These are phyloP conservation scores for Rhynchosporium graminicola DNA, from an alignment of 2,329 filamentous ascomycete genomes.

Conservation along the genomic window DNA sequence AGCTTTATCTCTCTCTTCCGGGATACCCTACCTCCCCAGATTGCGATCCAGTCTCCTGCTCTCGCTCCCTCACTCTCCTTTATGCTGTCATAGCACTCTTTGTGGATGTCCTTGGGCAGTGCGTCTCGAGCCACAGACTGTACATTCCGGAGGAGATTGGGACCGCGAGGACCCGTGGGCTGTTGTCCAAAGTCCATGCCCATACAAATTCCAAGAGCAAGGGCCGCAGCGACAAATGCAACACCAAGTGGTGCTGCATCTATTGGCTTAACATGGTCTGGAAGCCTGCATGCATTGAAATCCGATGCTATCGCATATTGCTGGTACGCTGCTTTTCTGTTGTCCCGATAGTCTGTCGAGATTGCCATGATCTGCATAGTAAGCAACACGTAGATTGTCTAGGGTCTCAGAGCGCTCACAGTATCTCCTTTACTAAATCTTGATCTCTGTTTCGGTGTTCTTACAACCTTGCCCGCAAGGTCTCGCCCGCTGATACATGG, in stretches of 20 bases:
- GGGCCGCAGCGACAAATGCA: conserved; percentile 59
- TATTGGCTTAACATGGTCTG: conserved; percentile 25
- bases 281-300: conserved; percentile 38
- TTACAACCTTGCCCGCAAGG: conserved; percentile 64
- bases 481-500: conserved; percentile 48
- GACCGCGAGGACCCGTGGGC: conserved; percentile 48
- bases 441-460: conserved; percentile 45
- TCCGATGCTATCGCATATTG: conserved; percentile 54
- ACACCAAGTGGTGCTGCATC: conserved; percentile 38
- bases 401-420: conserved; percentile 42
- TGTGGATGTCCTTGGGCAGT: conserved; percentile 61
- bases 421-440: conserved; percentile 58
- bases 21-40: conserved; percentile 64
- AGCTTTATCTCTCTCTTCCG: not conserved
- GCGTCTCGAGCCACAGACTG: conserved; percentile 46
- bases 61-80: conserved; percentile 53
- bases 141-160: conserved; percentile 58
- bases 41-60: conserved; percentile 67
- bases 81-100: conserved; percentile 63
- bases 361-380: conserved; percentile 41
- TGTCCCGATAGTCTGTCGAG: conserved; percentile 40
- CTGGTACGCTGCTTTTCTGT: conserved; percentile 38
- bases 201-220: conserved; percentile 69
- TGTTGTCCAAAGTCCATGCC: conserved; percentile 62
- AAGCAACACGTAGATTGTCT: conserved; percentile 1